Conservation (phyloP, 2,329 filamentous ascomycete species). For the Zasmidium cellare region DNA sequence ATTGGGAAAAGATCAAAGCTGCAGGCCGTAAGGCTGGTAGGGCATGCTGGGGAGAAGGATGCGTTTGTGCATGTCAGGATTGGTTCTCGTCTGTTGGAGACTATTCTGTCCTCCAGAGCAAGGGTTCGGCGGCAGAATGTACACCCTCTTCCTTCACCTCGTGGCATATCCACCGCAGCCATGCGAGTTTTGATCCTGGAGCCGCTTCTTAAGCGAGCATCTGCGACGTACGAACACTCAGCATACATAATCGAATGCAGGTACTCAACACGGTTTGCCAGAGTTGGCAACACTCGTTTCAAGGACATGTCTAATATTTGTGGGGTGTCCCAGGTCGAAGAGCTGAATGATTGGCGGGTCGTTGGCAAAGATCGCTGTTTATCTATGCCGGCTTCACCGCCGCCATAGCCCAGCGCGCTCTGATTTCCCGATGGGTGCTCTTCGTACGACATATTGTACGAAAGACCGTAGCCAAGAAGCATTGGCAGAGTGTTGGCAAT, state of each 20-base stretch:
- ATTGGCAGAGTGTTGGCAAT: background rate
- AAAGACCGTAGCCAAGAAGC: background rate
- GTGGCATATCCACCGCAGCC: background rate
- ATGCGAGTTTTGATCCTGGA: background rate
- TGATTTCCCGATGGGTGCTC: background rate
- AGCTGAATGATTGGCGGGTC: too few species aligned
- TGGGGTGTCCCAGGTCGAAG: too few species aligned
- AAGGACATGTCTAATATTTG: too few species aligned
- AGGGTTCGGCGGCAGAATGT: background rate
- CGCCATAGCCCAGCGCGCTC: background rate
- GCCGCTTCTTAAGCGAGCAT: background rate
- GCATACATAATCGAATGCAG: background rate
- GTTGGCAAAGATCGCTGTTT: background rate
- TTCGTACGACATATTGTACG: background rate
- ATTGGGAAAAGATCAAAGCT: background rate
- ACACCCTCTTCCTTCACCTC: background rate
- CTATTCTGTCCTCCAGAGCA: background rate
- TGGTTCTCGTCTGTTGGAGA: background rate
- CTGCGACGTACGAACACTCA: background rate
- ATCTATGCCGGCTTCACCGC: background rate
- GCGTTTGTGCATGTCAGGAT: background rate
- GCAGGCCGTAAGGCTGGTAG: slow-evolving; percentile 2
- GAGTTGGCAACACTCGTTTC: background rate
- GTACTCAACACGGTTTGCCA: background rate
- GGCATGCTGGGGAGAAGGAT: background rate